A percentile compares a stretch with the other conserved stretches of the same genome.
phyloP scores from a whole-genome alignment of 441 rosid species.

The Croton laevigatus region DNA sequence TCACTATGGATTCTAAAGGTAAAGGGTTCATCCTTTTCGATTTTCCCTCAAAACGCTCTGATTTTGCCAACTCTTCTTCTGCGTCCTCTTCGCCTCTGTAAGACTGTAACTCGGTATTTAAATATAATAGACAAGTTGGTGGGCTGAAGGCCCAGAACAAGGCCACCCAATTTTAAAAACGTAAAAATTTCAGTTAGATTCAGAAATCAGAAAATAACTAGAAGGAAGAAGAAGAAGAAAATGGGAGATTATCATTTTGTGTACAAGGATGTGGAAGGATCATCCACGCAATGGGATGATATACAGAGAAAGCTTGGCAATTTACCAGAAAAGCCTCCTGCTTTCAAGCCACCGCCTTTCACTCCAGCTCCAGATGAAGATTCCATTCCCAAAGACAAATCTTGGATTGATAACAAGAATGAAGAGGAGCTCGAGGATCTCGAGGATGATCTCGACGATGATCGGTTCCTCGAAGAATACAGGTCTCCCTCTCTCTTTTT shows the following conservation, averaged over 20 bases:
- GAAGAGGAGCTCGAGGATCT: constrained; percentile 86
- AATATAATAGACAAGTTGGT: background rate
- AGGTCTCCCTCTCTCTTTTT: constrained; percentile 37
- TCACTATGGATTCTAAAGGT: constrained; percentile 53
- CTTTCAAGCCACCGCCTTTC: constrained; percentile 84
- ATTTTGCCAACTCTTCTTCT: background rate
- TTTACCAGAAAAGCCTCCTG: constrained; percentile 77
- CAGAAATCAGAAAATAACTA: background rate
- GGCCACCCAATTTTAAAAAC: background rate
- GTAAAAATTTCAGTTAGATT: background rate
- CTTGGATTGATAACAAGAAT: constrained; percentile 71
- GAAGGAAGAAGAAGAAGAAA: background rate
- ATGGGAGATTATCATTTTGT: constrained; percentile 98
- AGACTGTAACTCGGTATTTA: background rate
- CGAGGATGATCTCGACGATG: constrained; percentile 88
- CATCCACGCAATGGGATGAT: constrained; percentile 99
- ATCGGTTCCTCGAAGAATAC: constrained; percentile 93
- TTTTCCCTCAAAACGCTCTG: background rate
- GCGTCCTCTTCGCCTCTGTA: background rate
- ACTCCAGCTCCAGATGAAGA: constrained; percentile 63
- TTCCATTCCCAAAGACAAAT: constrained; percentile 70
- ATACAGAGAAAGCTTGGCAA: constrained; percentile 95
- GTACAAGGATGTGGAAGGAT: constrained; percentile 92
- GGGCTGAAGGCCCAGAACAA: constrained; percentile 6
- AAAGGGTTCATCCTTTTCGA: constrained; percentile 39